A percentile compares a stretch with the other conserved stretches of the same genome.
phyloP scores from a whole-genome alignment of 306 rosid species.

The Trifolium dubium region DNA sequence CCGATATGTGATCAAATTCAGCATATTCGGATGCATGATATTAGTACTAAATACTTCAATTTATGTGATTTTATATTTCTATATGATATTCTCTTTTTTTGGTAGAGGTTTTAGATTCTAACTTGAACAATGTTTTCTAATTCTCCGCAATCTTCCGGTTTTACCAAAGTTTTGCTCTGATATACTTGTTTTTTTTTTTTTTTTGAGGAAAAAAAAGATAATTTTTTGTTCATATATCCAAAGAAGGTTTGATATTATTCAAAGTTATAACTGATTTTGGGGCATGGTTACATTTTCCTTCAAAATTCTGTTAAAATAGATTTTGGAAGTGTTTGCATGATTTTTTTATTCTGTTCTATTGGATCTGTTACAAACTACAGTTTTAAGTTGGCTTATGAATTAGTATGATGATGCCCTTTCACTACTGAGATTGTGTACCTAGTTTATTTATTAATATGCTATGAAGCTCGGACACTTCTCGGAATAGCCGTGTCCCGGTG shows the following conservation, averaged over 20 bases:
- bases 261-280: constrained; percentile 22
- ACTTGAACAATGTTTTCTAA: not conserved
- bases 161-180: constrained; percentile 13
- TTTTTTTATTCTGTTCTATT: constrained; percentile 11
- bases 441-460: constrained; percentile 13
- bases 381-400: constrained; percentile 10
- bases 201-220: not conserved
- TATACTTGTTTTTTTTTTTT: not conserved
- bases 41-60: not conserved
- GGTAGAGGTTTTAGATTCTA: constrained; percentile 1
- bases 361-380: not conserved
- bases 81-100: not conserved
- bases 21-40: constrained; percentile 14
- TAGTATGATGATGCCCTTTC: constrained; percentile 1
- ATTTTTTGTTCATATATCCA: not conserved
- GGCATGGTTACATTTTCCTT: not conserved
- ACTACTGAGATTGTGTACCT: not conserved
- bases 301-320: not conserved
- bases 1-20: not conserved
- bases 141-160: not conserved
- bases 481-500: too few relatives aligned
- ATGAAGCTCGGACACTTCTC: too few relatives aligned
- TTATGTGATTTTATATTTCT: not conserved
- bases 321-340: not conserved
- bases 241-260: not conserved